Evolutionary conservation across 768 basidiomycete species (phyloP).

Genomic region (Pholiota microspora): DNA sequence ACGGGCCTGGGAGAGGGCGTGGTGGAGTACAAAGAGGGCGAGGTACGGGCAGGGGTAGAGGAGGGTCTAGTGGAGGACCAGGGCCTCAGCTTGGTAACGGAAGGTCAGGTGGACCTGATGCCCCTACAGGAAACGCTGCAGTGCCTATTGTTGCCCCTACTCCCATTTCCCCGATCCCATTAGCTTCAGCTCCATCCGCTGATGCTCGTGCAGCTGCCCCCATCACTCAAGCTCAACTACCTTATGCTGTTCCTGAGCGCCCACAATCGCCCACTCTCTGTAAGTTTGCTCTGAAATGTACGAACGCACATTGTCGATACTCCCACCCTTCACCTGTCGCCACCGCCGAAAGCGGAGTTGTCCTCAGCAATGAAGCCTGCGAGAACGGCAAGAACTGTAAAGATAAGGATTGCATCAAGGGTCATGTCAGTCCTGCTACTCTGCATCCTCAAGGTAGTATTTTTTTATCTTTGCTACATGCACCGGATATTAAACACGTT

Average conservation of each 20-base stretch:
- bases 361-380: slow-evolving; percentile 91
- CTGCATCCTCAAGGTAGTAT: slow-evolving; percentile 60
- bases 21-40: slow-evolving; percentile 35
- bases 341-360: slow-evolving; percentile 91
- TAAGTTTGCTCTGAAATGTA: slow-evolving; percentile 91
- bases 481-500: slow-evolving; percentile 13
- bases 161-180: slow-evolving; percentile 21
- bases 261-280: slow-evolving; percentile 89
- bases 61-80: slow-evolving; percentile 35
- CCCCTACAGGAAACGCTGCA: slow-evolving; percentile 22
- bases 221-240: slow-evolving; percentile 25
- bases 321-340: slow-evolving; percentile 98
- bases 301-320: slow-evolving; percentile 84
- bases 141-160: slow-evolving; percentile 17
- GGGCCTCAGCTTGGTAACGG: slow-evolving; percentile 14
- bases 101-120: slow-evolving; percentile 17
- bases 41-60: slow-evolving; percentile 48
- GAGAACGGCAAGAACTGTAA: slow-evolving; percentile 86
- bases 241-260: slow-evolving; percentile 67
- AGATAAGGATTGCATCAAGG: slow-evolving; percentile 91
- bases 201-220: slow-evolving; percentile 28
- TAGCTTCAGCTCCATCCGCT: slow-evolving; percentile 24
- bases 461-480: slow-evolving; percentile 7
- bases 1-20: slow-evolving; percentile 35
- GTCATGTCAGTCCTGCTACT: slow-evolving; percentile 87